A percentile compares a stretch with the other conserved stretches of the same genome.
phyloP scores from a whole-genome alignment of 768 basidiomycete genomes.

The Leccinum imitatum region DNA sequence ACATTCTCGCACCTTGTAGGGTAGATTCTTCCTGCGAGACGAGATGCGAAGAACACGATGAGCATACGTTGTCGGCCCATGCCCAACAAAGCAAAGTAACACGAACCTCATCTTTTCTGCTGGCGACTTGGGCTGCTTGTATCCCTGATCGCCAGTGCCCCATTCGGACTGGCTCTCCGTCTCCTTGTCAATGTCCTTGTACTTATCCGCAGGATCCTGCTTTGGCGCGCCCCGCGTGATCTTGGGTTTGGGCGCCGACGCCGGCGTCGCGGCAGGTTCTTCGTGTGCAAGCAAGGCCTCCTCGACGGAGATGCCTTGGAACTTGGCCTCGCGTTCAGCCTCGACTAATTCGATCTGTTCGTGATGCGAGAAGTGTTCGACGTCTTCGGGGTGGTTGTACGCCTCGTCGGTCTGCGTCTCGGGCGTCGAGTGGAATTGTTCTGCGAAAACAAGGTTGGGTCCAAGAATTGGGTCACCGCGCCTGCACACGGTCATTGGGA shows the following conservation, averaged over 20 bases:
- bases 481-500: neutral
- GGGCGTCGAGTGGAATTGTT: constrained; percentile 91
- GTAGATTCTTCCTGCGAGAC: constrained; percentile 63
- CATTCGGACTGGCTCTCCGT: constrained; percentile 59
- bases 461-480: neutral
- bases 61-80: neutral
- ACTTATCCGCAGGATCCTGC: constrained; percentile 65
- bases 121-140: constrained; percentile 68
- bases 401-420: constrained; percentile 97
- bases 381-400: constrained; percentile 90
- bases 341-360: constrained; percentile 82
- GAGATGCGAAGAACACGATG: neutral
- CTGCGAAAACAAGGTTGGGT: constrained; percentile 36
- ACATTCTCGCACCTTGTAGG: constrained; percentile 72
- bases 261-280: constrained; percentile 24
- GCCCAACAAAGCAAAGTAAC: neutral
- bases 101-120: constrained; percentile 73
- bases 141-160: constrained; percentile 71
- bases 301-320: constrained; percentile 76
- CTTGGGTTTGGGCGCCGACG: constrained; percentile 43
- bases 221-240: constrained; percentile 59
- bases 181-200: constrained; percentile 53
- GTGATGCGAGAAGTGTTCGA: constrained; percentile 91
- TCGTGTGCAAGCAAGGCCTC: constrained; percentile 63
- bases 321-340: constrained; percentile 79